These are phyloP conservation scores for Brasilioporus rufonigricans DNA, from an alignment of 768 basidiomycete genomes.

Conservation along the genomic window DNA sequence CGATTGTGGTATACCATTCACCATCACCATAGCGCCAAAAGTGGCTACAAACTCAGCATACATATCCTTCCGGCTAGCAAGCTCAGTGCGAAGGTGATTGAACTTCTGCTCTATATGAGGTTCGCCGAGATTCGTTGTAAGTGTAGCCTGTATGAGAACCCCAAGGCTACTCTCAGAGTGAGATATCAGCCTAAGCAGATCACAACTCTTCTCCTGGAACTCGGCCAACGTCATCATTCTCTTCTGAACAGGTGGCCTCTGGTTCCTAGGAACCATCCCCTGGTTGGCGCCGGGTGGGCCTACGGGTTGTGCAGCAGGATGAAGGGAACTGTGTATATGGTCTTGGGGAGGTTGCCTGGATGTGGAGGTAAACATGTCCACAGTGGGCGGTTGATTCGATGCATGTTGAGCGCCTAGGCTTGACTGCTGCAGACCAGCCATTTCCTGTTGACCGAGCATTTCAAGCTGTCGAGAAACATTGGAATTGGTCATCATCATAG, in stretches of 20 bases:
- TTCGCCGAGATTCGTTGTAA: too few relatives aligned
- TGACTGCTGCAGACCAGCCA: constrained; percentile 35
- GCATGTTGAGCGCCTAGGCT: constrained; percentile 32
- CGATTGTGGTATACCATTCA: too few relatives aligned
- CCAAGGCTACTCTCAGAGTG: constrained; percentile 16
- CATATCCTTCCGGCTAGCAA: too few relatives aligned
- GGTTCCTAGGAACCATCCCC: constrained; percentile 20
- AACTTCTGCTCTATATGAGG: too few relatives aligned
- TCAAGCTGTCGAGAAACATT: constrained; percentile 39
- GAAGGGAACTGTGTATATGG: constrained; percentile 51
- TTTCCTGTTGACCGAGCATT: constrained; percentile 42
- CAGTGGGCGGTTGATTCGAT: constrained; percentile 37
- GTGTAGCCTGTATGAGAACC: constrained; percentile 5
- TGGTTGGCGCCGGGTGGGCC: constrained; percentile 21
- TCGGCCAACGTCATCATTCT: constrained; percentile 18
- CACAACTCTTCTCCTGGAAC: constrained; percentile 21
- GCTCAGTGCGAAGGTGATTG: too few relatives aligned
- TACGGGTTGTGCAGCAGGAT: constrained; percentile 26
- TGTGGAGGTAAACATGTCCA: constrained; percentile 50
- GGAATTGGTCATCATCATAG: constrained; percentile 35
- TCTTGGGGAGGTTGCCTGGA: constrained; percentile 39
- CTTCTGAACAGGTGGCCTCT: constrained; percentile 27
- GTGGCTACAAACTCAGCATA: too few relatives aligned
- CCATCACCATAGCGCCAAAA: too few relatives aligned
- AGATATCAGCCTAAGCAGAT: constrained; percentile 6